A percentile compares a stretch with the other conserved stretches of the same genome.
Conservation (phyloP, 202 grass and related monocot genomes). For the Carex sylvatica region DNA sequence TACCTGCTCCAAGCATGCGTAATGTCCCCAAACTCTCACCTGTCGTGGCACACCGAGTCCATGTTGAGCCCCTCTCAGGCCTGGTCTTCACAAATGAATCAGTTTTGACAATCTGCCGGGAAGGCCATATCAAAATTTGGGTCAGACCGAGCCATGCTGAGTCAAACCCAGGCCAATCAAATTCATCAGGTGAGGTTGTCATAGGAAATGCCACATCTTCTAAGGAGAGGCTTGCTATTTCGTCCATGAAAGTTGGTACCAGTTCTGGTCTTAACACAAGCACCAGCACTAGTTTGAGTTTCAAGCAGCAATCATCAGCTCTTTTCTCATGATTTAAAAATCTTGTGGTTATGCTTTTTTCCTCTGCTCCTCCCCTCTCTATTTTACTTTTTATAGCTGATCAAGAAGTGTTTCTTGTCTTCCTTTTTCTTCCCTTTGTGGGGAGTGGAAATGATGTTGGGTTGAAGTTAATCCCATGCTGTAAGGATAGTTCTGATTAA, state of each 20-base stretch:
- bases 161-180: slow-evolving; percentile 36
- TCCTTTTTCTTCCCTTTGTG: slow-evolving; percentile 31
- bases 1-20: slow-evolving; percentile 80
- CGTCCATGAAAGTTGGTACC: slow-evolving; percentile 39
- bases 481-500: slow-evolving; percentile 24
- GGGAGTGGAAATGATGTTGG: slow-evolving; percentile 25
- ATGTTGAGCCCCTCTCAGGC: slow-evolving; percentile 65
- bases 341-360: slow-evolving; percentile 40
- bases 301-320: slow-evolving; percentile 68
- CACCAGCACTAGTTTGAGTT: slow-evolving; percentile 43
- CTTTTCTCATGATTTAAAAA: slow-evolving; percentile 60
- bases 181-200: slow-evolving; percentile 46
- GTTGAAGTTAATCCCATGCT: slow-evolving; percentile 19
- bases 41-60: slow-evolving; percentile 63
- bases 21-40: slow-evolving; percentile 87
- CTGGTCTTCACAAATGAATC: slow-evolving; percentile 80
- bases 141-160: slow-evolving; percentile 52
- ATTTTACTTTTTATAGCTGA: slow-evolving; percentile 46
- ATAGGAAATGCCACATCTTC: slow-evolving; percentile 25
- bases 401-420: slow-evolving; percentile 31
- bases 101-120: slow-evolving; percentile 65
- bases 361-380: slow-evolving; percentile 33
- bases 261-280: neutral
- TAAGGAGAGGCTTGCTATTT: slow-evolving; percentile 53
- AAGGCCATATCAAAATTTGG: slow-evolving; percentile 86